A percentile compares a stretch with the other conserved stretches of the same genome.
Evolutionary conservation across 345 rosid genomes (phyloP).

Genomic region (Gossypium mustelinum): DNA sequence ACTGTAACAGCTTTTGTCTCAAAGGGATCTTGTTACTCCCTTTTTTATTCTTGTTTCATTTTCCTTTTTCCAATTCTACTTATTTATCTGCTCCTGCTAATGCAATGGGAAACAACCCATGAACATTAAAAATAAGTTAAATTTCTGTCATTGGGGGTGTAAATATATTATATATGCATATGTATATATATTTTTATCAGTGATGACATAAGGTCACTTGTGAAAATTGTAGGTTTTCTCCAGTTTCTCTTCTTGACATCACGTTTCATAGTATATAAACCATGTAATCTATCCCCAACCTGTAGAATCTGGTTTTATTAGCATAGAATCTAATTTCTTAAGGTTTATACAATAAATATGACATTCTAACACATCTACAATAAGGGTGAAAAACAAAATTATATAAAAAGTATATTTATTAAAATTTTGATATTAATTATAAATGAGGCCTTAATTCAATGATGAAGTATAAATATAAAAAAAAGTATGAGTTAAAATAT

Average conservation of each 20-base stretch:
- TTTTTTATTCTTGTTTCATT: slow-evolving; percentile 7
- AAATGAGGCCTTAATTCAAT: no score
- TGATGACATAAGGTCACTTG: not conserved
- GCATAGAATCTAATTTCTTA: not conserved
- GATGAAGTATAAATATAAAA: no score
- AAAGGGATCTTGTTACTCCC: slow-evolving; percentile 27
- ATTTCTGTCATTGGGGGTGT: slow-evolving; percentile 3
- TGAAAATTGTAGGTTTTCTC: slow-evolving; percentile 6
- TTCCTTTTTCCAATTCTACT: slow-evolving; percentile 16
- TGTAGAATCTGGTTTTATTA: slow-evolving; percentile 4
- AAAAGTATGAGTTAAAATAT: no score
- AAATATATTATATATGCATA: not conserved
- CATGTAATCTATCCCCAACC: no score
- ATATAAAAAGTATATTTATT: no score
- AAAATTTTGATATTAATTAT: no score
- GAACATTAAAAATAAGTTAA: slow-evolving; percentile 18
- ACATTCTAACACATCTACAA: no score
- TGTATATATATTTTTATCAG: not conserved
- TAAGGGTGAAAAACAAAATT: no score
- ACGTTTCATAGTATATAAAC: no score
- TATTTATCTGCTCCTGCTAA: slow-evolving; percentile 35
- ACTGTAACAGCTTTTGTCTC: slow-evolving; percentile 24
- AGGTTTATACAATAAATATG: not conserved
- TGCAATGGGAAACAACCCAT: slow-evolving; percentile 43
- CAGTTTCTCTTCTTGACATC: not conserved